These are phyloP conservation scores for Xylariales sp. DNA, from an alignment of 2,329 filamentous ascomycete species.

Conservation along the genomic window DNA sequence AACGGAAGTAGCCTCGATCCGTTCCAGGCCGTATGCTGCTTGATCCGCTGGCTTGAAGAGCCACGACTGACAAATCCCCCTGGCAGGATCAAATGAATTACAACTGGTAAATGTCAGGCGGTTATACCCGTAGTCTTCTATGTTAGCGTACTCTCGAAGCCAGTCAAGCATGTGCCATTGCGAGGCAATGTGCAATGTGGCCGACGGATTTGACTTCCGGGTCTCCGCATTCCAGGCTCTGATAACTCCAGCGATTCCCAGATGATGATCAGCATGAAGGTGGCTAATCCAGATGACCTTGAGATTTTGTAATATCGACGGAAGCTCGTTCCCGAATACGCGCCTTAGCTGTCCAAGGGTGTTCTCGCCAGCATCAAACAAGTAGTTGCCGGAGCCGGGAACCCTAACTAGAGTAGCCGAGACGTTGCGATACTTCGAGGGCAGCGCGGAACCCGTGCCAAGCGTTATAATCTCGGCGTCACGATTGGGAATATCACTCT, in stretches of 20 bases:
- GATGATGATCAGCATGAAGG: slow-evolving; percentile 91
- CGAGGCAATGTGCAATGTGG: slow-evolving; percentile 62
- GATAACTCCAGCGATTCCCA: slow-evolving; percentile 78
- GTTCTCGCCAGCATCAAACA: slow-evolving; percentile 89
- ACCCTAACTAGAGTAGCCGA: slow-evolving; percentile 81
- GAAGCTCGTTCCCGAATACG: slow-evolving; percentile 59
- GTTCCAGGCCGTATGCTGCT: slow-evolving; percentile 55
- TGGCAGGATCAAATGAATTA: background rate
- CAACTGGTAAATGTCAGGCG: slow-evolving; percentile 29
- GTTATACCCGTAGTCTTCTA: slow-evolving; percentile 71
- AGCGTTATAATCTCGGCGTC: slow-evolving; percentile 82
- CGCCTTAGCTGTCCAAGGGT: slow-evolving; percentile 84
- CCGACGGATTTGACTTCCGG: slow-evolving; percentile 26
- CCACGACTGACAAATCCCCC: slow-evolving; percentile 18
- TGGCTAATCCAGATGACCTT: slow-evolving; percentile 90
- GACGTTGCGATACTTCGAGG: slow-evolving; percentile 93
- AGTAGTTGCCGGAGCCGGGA: slow-evolving; percentile 79
- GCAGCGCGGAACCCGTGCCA: slow-evolving; percentile 84
- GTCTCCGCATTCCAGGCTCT: slow-evolving; percentile 69
- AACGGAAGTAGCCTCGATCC: slow-evolving; percentile 65
- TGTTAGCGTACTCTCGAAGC: slow-evolving; percentile 71
- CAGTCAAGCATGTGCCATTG: slow-evolving; percentile 68
- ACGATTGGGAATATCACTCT: slow-evolving; percentile 63
- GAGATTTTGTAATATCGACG: slow-evolving; percentile 73
- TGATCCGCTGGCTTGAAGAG: slow-evolving; percentile 35